These are phyloP conservation scores for Solanum dulcamara DNA, from an alignment of 257 asterid genomes.

Conservation along the genomic window DNA sequence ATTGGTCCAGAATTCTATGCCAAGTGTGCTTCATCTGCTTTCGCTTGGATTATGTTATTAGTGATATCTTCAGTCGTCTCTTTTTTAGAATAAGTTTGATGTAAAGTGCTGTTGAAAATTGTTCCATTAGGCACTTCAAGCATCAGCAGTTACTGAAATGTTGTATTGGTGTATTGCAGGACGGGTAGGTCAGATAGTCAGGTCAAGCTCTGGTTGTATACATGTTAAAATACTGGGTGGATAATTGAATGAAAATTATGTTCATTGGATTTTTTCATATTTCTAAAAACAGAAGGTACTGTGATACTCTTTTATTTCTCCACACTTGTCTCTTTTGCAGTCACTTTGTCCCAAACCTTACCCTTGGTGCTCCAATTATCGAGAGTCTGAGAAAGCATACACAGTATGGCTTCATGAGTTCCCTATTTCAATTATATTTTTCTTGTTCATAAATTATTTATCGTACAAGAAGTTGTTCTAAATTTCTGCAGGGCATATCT, in stretches of 20 bases:
- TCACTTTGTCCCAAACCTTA: slow-evolving; percentile 87
- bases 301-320: background rate
- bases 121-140: background rate
- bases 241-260: background rate
- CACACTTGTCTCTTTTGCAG: slow-evolving; percentile 23
- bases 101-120: background rate
- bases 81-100: background rate
- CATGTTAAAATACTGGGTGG: slow-evolving; percentile 1
- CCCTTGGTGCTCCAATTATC: slow-evolving; percentile 85
- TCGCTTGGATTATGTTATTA: background rate
- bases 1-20: background rate
- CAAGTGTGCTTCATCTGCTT: background rate
- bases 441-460: background rate
- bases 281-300: background rate
- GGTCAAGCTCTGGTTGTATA: background rate
- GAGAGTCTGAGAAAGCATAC: slow-evolving; percentile 89
- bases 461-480: background rate
- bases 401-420: slow-evolving; percentile 21
- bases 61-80: background rate
- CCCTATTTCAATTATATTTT: background rate
- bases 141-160: background rate
- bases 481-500: slow-evolving; percentile 57
- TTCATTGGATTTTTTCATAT: background rate
- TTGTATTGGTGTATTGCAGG: slow-evolving; percentile 46
- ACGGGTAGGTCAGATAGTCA: slow-evolving; percentile 66